These are phyloP conservation scores for Nothophytophthora sp. DNA, from an alignment of 352 stramenopile species.

Conservation along the genomic window DNA sequence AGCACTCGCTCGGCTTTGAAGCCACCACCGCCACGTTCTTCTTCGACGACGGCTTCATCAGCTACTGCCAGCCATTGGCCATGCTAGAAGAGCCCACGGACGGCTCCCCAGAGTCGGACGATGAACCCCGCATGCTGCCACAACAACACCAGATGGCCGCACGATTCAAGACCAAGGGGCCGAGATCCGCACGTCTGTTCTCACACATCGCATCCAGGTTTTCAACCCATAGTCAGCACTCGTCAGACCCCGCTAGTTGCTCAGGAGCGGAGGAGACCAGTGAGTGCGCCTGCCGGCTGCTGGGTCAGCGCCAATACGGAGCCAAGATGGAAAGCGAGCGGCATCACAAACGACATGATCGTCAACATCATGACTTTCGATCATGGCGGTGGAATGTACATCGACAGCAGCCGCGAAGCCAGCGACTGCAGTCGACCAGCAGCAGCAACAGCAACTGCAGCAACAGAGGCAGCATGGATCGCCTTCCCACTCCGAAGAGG, in stretches of 20 bases:
- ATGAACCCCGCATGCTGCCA: slow-evolving; percentile 10
- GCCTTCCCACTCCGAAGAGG: slow-evolving; percentile 6
- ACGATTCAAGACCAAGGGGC: slow-evolving; percentile 14
- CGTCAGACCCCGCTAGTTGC: slow-evolving; percentile 1
- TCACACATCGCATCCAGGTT: slow-evolving; percentile 30
- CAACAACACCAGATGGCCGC: background rate
- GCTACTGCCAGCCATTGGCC: slow-evolving; percentile 39
- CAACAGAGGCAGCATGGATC: slow-evolving; percentile 2
- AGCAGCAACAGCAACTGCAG: slow-evolving; percentile 21
- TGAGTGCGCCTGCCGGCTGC: slow-evolving; percentile 21
- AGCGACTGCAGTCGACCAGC: slow-evolving; percentile 10
- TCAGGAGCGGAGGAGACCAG: background rate
- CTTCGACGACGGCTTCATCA: slow-evolving; percentile 51
- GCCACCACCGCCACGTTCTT: slow-evolving; percentile 38
- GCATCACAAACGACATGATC: background rate
- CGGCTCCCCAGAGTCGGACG: slow-evolving; percentile 22
- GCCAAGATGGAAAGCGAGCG: background rate
- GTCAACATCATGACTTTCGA: background rate
- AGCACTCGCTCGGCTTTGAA: slow-evolving; percentile 40
- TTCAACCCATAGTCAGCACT: slow-evolving; percentile 13
- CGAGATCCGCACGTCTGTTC: slow-evolving; percentile 15
- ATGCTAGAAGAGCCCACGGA: slow-evolving; percentile 35
- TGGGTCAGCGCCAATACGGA: slow-evolving; percentile 14
- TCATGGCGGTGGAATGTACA: slow-evolving; percentile 8
- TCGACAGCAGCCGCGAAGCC: slow-evolving; percentile 3